phyloP scores from a whole-genome alignment of 176 grass and related monocot species.

The Chrysopogon serrulatus region DNA sequence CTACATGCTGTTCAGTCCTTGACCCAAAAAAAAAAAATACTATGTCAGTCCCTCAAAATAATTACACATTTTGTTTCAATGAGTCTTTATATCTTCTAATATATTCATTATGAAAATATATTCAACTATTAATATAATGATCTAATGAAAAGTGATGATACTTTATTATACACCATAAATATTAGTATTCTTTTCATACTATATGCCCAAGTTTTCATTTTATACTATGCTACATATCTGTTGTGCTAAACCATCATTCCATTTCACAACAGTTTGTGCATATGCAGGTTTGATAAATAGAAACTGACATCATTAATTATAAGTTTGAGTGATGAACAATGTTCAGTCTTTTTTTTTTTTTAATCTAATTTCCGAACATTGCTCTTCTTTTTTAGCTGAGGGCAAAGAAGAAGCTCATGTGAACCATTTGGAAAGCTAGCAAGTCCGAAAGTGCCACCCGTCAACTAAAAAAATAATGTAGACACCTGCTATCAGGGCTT shows the following conservation, averaged over 20 bases:
- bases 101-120: no score
- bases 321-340: not conserved
- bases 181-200: no score
- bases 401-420: conserved; percentile 17
- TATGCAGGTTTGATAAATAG: not conserved
- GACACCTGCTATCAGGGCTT: not conserved
- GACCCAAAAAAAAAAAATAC: no score
- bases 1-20: no score
- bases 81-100: no score
- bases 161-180: no score
- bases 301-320: not conserved
- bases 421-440: not conserved
- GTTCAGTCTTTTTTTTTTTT: not conserved
- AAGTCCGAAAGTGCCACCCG: not conserved
- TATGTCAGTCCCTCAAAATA: no score
- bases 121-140: no score
- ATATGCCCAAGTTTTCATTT: not conserved
- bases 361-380: not conserved
- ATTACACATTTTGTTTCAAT: no score
- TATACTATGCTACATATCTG: not conserved
- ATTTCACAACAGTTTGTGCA: not conserved
- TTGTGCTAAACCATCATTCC: not conserved
- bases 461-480: not conserved
- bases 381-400: not conserved
- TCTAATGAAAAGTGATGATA: no score